These are phyloP conservation scores for Pythium oligandrum DNA, from an alignment of 352 stramenopile genomes.

Conservation along the genomic window DNA sequence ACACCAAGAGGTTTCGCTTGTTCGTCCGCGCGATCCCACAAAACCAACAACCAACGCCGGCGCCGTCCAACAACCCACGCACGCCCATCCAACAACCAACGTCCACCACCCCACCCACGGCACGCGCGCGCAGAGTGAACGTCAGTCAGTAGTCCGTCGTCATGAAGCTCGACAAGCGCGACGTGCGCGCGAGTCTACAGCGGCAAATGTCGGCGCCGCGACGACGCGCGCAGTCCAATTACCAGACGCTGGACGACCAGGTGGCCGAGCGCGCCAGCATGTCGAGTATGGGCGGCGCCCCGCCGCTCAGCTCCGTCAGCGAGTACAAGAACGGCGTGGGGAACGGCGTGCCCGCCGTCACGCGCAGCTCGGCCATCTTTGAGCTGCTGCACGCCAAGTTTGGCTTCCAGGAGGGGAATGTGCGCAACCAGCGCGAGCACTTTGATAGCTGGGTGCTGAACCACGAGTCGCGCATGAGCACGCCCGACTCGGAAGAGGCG, in stretches of 20 bases:
- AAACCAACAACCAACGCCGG: neutral
- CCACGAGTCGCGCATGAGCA: conserved; percentile 59
- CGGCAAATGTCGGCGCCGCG: conserved; percentile 24
- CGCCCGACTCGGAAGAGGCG: conserved; percentile 47
- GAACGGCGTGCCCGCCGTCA: conserved; percentile 15
- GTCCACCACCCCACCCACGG: no score
- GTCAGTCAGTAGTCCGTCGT: neutral
- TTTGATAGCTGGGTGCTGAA: conserved; percentile 84
- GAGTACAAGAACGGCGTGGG: conserved; percentile 11
- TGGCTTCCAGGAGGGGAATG: conserved; percentile 82
- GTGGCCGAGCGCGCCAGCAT: conserved; percentile 29
- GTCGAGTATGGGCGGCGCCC: conserved; percentile 24
- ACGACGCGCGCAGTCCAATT: conserved; percentile 67
- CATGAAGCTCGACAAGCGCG: conserved; percentile 7
- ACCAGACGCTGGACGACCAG: conserved; percentile 73
- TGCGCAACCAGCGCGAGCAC: conserved; percentile 84
- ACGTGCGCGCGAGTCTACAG: conserved; percentile 15
- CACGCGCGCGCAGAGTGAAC: no score
- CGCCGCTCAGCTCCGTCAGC: neutral
- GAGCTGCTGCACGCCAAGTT: conserved; percentile 81
- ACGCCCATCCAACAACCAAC: no score
- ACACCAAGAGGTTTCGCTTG: no score
- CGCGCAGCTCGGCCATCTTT: conserved; percentile 47
- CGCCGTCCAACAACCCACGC: no score
- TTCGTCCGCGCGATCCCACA: neutral